Evolutionary conservation across 768 basidiomycete species (phyloP), one percentile per base, ranked within the genome.

Genomic region (Coprinopsis sp.): DNA sequence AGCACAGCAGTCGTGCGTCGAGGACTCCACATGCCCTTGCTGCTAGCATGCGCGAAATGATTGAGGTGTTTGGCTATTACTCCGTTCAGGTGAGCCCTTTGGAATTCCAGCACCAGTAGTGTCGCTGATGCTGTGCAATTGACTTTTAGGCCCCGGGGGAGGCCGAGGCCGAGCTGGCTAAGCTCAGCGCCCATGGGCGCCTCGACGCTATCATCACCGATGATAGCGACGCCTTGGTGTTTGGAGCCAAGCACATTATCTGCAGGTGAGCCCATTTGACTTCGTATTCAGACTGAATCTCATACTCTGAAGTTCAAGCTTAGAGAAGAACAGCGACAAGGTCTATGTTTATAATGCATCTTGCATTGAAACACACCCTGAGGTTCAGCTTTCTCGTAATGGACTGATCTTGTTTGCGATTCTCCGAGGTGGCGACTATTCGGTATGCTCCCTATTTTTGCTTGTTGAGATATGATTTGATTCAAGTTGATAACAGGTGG

Each of bases 131-230:
- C 10, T 6, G 11, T 11, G 7, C n/a, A 14, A 21, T 21, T n/a
- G n/a, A n/a, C n/a, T n/a, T n/a, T n/a, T n/a, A 39, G 37, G 37
- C 37, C 8, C 37, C 37, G 13, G 37, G 37, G 5, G 37, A 39
- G n/a, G 37, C 37, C n/a, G 37, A 39, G 37, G 37, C 37, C 13
- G 37, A 39, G 19, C 7, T 39, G 6, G 37, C 37, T 5, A 19
- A 22, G 37, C 19, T 8, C 6, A 39, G 25, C 37, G 10, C 13
- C 16, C 25, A 24, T 19, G 37, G 37, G 22, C 5, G 10, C 4
- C 11, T 39, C 6, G 19, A 39, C 19, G 21, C 21, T 5, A 19
- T 39, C 21, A 6, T 4, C 4, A 39, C 37, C 37, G 13, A 6
- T 5, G 37, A 39, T n/a, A 39, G 7, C 10, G 37, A 39, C 19